Conservation (phyloP, 2,329 filamentous ascomycete genomes). For the Aspergillus japonicus region DNA sequence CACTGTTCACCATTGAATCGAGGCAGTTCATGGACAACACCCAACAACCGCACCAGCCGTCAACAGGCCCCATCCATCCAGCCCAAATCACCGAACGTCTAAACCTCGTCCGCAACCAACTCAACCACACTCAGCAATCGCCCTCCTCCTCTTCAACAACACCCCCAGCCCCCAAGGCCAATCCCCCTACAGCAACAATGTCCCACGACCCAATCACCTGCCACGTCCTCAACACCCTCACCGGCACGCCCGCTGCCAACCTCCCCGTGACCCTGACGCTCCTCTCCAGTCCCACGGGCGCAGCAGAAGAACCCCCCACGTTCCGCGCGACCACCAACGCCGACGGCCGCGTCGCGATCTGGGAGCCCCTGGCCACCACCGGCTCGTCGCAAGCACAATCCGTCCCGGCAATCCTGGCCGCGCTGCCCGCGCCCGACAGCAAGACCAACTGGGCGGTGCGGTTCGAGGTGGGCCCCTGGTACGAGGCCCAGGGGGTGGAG, state of each 20-base stretch:
- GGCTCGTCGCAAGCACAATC: conserved; percentile 21
- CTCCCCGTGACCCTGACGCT: conserved; percentile 53
- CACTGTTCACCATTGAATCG: no score
- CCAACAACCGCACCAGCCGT: conserved; percentile 1
- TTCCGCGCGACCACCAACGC: conserved; percentile 45
- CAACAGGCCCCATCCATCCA: conserved; percentile 17
- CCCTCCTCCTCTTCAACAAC: conserved; percentile 8
- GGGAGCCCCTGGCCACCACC: conserved; percentile 31
- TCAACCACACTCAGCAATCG: conserved; percentile 15
- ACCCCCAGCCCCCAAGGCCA: conserved; percentile 15
- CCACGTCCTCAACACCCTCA: conserved; percentile 51
- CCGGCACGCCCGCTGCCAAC: conserved; percentile 44
- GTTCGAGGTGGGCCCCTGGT: conserved; percentile 49
- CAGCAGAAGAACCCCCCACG: conserved; percentile 18
- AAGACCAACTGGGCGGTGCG: conserved; percentile 48
- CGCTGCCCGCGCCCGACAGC: conserved; percentile 36
- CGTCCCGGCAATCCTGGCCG: conserved; percentile 31
- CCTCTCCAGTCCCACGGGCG: conserved; percentile 44
- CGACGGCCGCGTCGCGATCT: conserved; percentile 48
- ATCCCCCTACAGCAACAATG: conserved; percentile 23
- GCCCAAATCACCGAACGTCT: conserved; percentile 33
- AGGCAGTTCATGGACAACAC: background rate
- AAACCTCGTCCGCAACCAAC: conserved; percentile 35
- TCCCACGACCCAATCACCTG: conserved; percentile 50
- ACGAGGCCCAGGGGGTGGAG: conserved; percentile 47